These are phyloP conservation scores for Epichloe festucae DNA, from an alignment of 2,329 filamentous ascomycete species.

Conservation along the genomic window DNA sequence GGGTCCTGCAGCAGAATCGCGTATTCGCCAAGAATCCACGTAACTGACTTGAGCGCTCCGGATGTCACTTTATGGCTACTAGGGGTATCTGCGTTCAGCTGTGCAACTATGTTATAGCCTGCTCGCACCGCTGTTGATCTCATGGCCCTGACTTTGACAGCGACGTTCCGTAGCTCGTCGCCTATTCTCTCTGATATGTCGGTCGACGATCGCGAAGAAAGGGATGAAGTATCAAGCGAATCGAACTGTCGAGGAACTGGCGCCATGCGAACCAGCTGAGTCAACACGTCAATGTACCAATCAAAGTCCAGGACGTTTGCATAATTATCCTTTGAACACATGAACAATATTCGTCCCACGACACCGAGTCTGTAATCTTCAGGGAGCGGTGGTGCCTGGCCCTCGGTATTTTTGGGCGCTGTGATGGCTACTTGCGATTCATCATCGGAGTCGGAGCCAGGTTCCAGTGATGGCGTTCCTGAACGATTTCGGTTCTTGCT, in stretches of 20 bases:
- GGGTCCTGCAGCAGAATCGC: constrained; percentile 57
- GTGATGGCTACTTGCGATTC: constrained; percentile 33
- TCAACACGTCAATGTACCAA: constrained; percentile 88
- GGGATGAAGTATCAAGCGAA: constrained; percentile 20
- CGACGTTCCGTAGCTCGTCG: constrained; percentile 74
- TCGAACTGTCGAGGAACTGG: constrained; percentile 33
- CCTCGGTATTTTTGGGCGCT: constrained; percentile 18
- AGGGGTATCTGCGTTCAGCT: constrained; percentile 38
- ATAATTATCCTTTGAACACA: constrained; percentile 87
- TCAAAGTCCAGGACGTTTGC: constrained; percentile 80
- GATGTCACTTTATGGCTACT: constrained; percentile 43
- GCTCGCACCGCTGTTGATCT: constrained; percentile 69
- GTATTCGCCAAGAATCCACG: constrained; percentile 86
- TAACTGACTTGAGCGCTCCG: constrained; percentile 60
- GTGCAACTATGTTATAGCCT: constrained; percentile 61
- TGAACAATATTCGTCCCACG: constrained; percentile 68
- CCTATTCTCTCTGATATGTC: constrained; percentile 62
- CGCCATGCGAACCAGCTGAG: constrained; percentile 67
- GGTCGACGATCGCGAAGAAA: constrained; percentile 13
- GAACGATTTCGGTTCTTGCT: constrained; percentile 30
- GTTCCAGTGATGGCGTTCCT: constrained; percentile 32
- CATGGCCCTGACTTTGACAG: constrained; percentile 80
- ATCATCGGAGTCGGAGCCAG: constrained; percentile 34
- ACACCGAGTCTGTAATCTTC: constrained; percentile 79
- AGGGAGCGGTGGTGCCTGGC: constrained; percentile 51